Base-by-base conservation (phyloP, 768 basidiomycete species). In the Calocybe cyanea region DNA sequence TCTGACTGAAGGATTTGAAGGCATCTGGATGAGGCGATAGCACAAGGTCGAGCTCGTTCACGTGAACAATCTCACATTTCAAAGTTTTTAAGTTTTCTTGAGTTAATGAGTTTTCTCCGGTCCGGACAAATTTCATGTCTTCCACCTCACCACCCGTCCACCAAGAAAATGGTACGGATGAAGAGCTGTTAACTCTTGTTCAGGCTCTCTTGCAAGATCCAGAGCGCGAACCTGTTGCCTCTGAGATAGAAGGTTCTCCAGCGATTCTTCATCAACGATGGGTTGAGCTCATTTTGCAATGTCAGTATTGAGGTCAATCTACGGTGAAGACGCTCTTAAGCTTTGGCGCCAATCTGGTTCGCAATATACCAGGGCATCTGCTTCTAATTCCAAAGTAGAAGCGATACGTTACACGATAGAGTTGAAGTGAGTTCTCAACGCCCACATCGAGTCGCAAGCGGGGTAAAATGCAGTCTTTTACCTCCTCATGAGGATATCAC, bases 251-350 rank as follows among this genome's bases (percentile, higher is more conserved):
- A 61, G 75, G 75, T 69, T 57, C 43, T 55, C 31, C 14, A 7
- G 2, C 15, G 9, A n/a, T 21, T 18, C 17, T 8, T 13, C 17
- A n/a, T n/a, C 6, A 32, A 31, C 17, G 17, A 28, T 24, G 11
- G 7, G n/a, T 11, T 15, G 21, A 15, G 23, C 20, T 43, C 32
- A 43, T 28, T 10, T 28, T 23, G 19, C 25, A 28, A 11, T 28
- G 25, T 50, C 57, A 85, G 89, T 86, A 13, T 66, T 92, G n/a
- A 83, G 81, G 59, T 87, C 87, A 19, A 92, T 92, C 55, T 92
- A 91, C 56, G 88, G 87, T 33, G 79, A 84, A 7, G 67, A 77
- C 33, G 71, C 82, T 11, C 69, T 91, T 31, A 70, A 67, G n/a
- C 61, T 80, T 24, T 89, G 83, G 81, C 67, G 62, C 40, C 68